These are phyloP conservation scores for Corchorus olitorius DNA, from an alignment of 345 rosid species.

Conservation along the genomic window DNA sequence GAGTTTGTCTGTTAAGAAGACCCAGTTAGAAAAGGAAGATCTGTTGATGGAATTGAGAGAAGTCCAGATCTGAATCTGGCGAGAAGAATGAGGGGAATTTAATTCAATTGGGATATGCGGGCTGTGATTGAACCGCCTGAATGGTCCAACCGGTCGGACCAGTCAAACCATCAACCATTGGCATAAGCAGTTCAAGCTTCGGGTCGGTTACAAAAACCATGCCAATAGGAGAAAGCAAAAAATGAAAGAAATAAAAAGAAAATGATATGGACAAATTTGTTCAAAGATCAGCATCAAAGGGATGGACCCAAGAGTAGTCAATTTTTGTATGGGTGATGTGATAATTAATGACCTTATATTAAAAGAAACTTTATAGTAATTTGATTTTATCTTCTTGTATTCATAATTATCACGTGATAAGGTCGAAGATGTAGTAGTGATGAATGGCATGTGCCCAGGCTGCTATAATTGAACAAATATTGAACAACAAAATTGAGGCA, in stretches of 20 bases:
- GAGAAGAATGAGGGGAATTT: slow-evolving; percentile 38
- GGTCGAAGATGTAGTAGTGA: not conserved
- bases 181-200: no score
- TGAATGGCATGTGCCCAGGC: not conserved
- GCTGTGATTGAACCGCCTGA: no score
- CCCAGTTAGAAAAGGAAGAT: slow-evolving; percentile 39
- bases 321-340: no score
- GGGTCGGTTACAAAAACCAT: no score
- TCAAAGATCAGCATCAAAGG: not conserved
- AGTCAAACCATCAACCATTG: no score
- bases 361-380: not conserved
- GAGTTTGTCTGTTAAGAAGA: slow-evolving; percentile 24
- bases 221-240: no score
- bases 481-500: not conserved
- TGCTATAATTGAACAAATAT: not conserved
- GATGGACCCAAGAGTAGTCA: not conserved
- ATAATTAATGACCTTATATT: no score
- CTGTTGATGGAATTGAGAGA: slow-evolving; percentile 35
- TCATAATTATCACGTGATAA: not conserved
- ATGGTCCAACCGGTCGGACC: no score
- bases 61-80: slow-evolving; percentile 40
- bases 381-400: not conserved
- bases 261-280: not conserved
- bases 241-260: no score
- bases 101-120: slow-evolving; percentile 29